phyloP scores from a whole-genome alignment of 225 moss, liverwort and hornwort species.

The Asterella californica region DNA sequence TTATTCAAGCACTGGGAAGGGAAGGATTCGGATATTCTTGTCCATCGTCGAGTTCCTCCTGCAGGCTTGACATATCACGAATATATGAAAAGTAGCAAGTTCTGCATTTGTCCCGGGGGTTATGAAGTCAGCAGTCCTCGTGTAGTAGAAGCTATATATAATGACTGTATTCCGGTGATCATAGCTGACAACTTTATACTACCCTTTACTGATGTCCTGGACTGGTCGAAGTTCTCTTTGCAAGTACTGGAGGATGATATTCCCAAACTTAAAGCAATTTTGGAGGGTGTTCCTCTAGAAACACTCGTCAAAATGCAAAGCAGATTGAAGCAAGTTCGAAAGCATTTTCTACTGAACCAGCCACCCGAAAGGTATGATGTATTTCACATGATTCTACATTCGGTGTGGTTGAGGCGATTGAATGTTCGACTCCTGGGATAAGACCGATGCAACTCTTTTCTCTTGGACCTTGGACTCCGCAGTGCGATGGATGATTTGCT shows the following conservation, averaged over 20 bases:
- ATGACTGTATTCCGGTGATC: slow-evolving; percentile 87
- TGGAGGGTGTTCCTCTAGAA: slow-evolving; percentile 54
- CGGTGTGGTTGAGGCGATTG: slow-evolving; percentile 84
- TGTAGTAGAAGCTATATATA: slow-evolving; percentile 93
- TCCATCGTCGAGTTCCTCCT: slow-evolving; percentile 61
- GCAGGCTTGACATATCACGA: slow-evolving; percentile 61
- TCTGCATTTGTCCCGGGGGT: slow-evolving; percentile 86
- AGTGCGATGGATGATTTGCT: too few relatives aligned
- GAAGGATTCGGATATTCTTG: slow-evolving; percentile 58
- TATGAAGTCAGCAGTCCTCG: slow-evolving; percentile 95
- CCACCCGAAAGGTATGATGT: slow-evolving; percentile 73
- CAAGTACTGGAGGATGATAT: slow-evolving; percentile 70
- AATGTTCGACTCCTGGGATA: slow-evolving; percentile 59
- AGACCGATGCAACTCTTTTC: too few relatives aligned
- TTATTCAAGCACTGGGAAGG: slow-evolving; percentile 82
- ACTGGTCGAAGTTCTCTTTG: slow-evolving; percentile 72
- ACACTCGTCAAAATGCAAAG: slow-evolving; percentile 58
- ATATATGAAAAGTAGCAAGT: slow-evolving; percentile 91
- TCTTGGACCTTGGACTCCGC: too few relatives aligned
- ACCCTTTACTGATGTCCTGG: slow-evolving; percentile 90
- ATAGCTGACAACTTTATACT: slow-evolving; percentile 89
- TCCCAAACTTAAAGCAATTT: slow-evolving; percentile 63
- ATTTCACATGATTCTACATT: slow-evolving; percentile 98
- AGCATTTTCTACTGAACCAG: slow-evolving; percentile 78
- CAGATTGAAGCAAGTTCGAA: slow-evolving; percentile 55